Evolutionary conservation across 495 filamentous ascomycete species (phyloP), one percentile per base, ranked within the genome.

Genomic region (Neurospora sp.): DNA sequence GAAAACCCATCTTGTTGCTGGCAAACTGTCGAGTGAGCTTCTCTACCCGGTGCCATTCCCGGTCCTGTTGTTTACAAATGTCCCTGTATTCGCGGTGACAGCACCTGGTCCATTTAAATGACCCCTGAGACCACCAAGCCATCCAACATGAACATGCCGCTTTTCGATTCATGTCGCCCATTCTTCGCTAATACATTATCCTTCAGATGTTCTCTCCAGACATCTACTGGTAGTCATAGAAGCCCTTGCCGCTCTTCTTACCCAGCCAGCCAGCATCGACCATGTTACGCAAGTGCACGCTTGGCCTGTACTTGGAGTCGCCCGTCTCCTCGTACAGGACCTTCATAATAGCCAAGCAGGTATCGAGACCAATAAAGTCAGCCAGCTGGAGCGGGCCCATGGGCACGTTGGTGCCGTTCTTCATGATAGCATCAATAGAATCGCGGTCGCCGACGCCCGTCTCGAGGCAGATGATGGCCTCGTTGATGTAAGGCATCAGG

Each of bases 401-500:
- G 10, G 96, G 96, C 68, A 98, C 96, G 81, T 97, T 97, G 20
- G 96, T 98, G 39, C 96, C 96, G 75, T 97, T 97, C 88, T 97
- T 98, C 96, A 99, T 99, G 76, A 99, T 98, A 73, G 85, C 91
- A 79, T 99, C 96, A 73, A 99, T 98, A 75, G 94, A 91, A 72
- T 98, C 93, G 71, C 91, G 91, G 71, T 85, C 84, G 18, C 96
- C 96, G 3, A 99, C 89, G 3, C 93, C 93, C 2, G 96, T 98
- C 80, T 99, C 96, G 8, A 99, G 85, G 82, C 96, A 99, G 73
- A 97, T 97, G 44, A 99, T 86, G 3, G 96, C 96, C 83, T 99
- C 96, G 80, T 99, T 99, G 84, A 99, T 97, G 80, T 99, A 99
- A 0, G 96, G 96, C 96, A 99, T 98, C 74, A 99, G 83, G 69